Evolutionary conservation across 176 grass and related monocot species (phyloP).

Genomic region (Cymbopogon citratus): DNA sequence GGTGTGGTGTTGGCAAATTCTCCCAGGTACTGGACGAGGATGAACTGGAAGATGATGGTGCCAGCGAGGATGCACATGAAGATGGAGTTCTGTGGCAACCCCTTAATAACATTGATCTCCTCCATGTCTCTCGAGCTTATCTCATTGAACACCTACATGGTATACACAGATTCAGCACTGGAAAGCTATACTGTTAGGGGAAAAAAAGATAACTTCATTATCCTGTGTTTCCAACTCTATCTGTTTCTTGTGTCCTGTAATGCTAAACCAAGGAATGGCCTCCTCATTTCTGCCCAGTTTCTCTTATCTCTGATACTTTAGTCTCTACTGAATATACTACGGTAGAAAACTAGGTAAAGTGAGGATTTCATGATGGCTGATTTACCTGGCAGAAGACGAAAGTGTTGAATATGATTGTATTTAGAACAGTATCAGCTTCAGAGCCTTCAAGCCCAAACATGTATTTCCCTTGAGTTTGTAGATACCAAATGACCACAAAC

Average conservation of each 20-base stretch:
- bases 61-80: conserved; percentile 56
- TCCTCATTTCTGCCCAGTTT: neutral
- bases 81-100: conserved; percentile 56
- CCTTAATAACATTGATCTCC: conserved; percentile 69
- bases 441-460: conserved; percentile 62
- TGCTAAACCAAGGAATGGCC: neutral
- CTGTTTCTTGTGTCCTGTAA: neutral
- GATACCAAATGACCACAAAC: conserved; percentile 70
- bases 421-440: conserved; percentile 45
- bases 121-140: conserved; percentile 87
- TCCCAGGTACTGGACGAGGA: conserved; percentile 84
- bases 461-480: conserved; percentile 66
- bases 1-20: conserved; percentile 74
- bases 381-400: conserved; percentile 97
- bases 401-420: conserved; percentile 91
- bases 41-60: conserved; percentile 67
- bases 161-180: neutral
- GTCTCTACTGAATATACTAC: neutral
- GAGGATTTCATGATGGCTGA: neutral
- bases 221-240: neutral
- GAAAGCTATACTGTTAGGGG: neutral
- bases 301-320: neutral
- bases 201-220: neutral
- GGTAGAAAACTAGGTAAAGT: neutral
- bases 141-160: conserved; percentile 79